Percentiles rank a stretch among this genome's conserved stretches.
These are phyloP conservation scores for Linnemannia zychae DNA, from an alignment of 192 early-diverging fungal species.

Conservation along the genomic window DNA sequence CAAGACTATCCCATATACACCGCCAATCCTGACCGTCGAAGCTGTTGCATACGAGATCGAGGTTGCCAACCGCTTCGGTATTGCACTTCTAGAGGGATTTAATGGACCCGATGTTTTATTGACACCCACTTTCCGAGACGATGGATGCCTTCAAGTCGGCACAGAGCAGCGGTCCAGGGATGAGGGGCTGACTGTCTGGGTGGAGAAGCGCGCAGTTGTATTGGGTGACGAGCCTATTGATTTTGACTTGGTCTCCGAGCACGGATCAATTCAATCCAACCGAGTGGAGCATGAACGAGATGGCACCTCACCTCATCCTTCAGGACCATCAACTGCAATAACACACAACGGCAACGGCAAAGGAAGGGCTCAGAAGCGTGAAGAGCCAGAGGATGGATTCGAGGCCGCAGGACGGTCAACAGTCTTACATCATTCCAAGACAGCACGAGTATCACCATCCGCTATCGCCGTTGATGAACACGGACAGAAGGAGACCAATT, in stretches of 20 bases:
- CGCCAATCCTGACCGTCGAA: slow-evolving; percentile 51
- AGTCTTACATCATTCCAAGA: not conserved
- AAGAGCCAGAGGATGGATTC: slow-evolving; percentile 39
- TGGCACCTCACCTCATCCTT: not conserved
- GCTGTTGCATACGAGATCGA: slow-evolving; percentile 53
- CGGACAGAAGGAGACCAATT: not conserved
- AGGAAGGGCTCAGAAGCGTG: slow-evolving; percentile 32
- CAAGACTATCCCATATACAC: slow-evolving; percentile 52
- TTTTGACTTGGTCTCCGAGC: slow-evolving; percentile 36
- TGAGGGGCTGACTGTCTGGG: slow-evolving; percentile 51
- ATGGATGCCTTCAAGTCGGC: slow-evolving; percentile 45
- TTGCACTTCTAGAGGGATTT: slow-evolving; percentile 33
- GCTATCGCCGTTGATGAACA: not conserved
- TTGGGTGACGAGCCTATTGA: slow-evolving; percentile 47
- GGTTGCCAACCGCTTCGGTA: slow-evolving; percentile 47
- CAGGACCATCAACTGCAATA: not conserved
- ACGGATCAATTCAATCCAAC: slow-evolving; percentile 30
- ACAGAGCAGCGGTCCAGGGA: slow-evolving; percentile 32
- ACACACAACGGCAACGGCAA: too few species aligned
- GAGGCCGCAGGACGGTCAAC: slow-evolving; percentile 9
- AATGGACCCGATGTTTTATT: slow-evolving; percentile 14
- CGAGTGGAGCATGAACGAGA: slow-evolving; percentile 5
- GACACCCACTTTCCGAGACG: slow-evolving; percentile 41
- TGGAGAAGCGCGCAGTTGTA: slow-evolving; percentile 48
- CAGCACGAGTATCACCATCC: slow-evolving; percentile 5